Base-by-base conservation (phyloP, 2,329 filamentous ascomycete genomes). In the Neopestalotiopsis clavispora region DNA sequence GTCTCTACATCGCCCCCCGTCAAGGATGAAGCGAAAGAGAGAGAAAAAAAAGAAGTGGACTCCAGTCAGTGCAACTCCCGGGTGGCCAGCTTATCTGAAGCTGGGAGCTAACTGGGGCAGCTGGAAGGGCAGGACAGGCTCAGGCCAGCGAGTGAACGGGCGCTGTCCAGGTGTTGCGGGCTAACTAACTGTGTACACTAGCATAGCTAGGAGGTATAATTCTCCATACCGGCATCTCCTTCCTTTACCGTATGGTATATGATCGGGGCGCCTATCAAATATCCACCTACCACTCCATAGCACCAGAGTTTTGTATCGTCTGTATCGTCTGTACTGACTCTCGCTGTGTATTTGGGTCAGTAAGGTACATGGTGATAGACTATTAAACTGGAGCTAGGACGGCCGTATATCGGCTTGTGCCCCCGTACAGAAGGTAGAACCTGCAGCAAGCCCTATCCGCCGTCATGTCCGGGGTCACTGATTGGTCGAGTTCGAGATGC, bases 371-470 rank as follows among this genome's bases (percentile, higher is more conserved):
- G n/a, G 14, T 62, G 59, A 62, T 62, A 62, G 32, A 40, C 59
- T 38, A 23, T 17, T 62, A 40, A 62, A 40, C 12, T 62, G 59
- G 59, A 62, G 42, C 61, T 23, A 34, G 38, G n/a, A 30, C 61
- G 61, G 42, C 61, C 61, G 61, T 49, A 28, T 49, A 64, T 64
- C 61, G 61, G 61, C 38, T 45, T 52, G n/a, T 45, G 38, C n/a
- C 61, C 61, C 42, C 61, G 61, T 64, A 34, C n/a, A 64, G 61
- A 64, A 64, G 61, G 61, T 64, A 45, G 61, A 64, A 49, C 34
- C 61, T 40, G 42, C 38, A 49, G n/a, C 34, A 64, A 23, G 20
- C 38, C 38, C 61, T 45, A 64, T 64, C 38, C 40, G 61, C 20
- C 61, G 23, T 28, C 34, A 45, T 34, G 38, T 20, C 59, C 40